Conservation (phyloP, 768 basidiomycete genomes). For the Auricularia auricula-judae region DNA sequence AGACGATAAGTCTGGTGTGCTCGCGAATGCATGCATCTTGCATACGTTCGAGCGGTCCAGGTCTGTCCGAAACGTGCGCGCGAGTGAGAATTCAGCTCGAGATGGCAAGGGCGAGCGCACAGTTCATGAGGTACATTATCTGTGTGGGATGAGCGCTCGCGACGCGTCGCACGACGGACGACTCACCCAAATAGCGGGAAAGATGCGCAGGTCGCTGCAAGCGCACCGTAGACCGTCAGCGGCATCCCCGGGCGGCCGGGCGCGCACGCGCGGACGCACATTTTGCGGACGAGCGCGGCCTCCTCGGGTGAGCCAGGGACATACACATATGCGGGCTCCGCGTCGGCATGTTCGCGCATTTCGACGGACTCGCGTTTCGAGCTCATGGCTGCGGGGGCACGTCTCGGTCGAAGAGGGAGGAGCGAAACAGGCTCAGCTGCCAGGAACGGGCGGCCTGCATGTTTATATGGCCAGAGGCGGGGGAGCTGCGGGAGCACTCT, state of each 20-base stretch:
- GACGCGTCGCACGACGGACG: background rate
- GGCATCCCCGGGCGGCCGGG: too few relatives aligned
- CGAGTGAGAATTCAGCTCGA: background rate
- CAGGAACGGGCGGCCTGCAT: too few relatives aligned
- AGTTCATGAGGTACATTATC: constrained; percentile 1
- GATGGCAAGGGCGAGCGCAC: background rate
- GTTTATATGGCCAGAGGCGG: too few relatives aligned
- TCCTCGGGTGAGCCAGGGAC: background rate
- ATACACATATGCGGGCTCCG: background rate
- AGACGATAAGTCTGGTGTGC: background rate
- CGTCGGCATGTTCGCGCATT: background rate
- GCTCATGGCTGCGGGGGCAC: background rate
- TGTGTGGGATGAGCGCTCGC: background rate
- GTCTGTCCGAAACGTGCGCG: background rate
- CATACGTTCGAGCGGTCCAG: background rate
- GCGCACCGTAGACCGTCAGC: background rate
- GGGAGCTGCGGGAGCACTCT: too few relatives aligned
- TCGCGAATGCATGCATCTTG: too few relatives aligned
- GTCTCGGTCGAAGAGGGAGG: background rate
- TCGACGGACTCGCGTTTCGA: background rate
- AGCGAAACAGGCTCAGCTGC: background rate
- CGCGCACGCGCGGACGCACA: background rate
- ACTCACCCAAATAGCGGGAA: background rate
- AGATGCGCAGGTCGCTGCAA: background rate
- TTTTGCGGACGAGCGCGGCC: background rate